Evolutionary conservation across 306 rosid genomes (phyloP).

Genomic region (Castanea sativa): DNA sequence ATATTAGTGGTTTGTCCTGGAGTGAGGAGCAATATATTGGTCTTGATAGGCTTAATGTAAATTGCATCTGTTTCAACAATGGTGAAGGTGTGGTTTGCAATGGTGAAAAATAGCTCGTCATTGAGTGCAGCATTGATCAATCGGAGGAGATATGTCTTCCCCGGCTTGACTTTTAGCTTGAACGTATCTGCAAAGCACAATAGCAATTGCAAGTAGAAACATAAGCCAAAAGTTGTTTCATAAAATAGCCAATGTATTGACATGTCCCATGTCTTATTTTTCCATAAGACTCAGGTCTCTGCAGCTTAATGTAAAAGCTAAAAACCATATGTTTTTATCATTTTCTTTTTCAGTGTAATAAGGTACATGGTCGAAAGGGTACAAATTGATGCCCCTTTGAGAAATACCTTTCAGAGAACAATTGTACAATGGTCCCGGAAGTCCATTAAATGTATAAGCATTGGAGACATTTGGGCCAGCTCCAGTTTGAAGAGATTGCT

Average conservation of each 20-base stretch:
- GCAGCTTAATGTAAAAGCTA: too few species aligned
- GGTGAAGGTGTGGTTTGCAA: conserved; percentile 63
- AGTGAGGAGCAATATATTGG: conserved; percentile 34
- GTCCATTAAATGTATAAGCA: conserved; percentile 70
- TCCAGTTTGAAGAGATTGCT: conserved; percentile 63
- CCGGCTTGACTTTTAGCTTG: conserved; percentile 63
- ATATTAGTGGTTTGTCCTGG: conserved; percentile 80
- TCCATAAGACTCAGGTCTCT: too few species aligned
- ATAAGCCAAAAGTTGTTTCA: neutral
- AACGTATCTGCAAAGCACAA: conserved; percentile 45
- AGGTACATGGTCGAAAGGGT: neutral
- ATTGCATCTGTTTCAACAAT: conserved; percentile 69
- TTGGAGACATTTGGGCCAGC: conserved; percentile 72
- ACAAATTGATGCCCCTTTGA: neutral
- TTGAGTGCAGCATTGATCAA: conserved; percentile 81
- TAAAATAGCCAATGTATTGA: too few species aligned
- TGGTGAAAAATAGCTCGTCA: conserved; percentile 71
- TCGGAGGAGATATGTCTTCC: conserved; percentile 68
- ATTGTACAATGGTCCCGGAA: conserved; percentile 71
- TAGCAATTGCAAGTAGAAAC: neutral
- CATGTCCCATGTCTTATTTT: too few species aligned
- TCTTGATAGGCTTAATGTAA: conserved; percentile 55
- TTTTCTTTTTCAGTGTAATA: neutral
- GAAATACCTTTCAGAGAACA: conserved; percentile 49
- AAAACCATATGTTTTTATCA: too few species aligned